Conservation (phyloP, 495 filamentous ascomycete genomes). For the Neurospora sp. region DNA sequence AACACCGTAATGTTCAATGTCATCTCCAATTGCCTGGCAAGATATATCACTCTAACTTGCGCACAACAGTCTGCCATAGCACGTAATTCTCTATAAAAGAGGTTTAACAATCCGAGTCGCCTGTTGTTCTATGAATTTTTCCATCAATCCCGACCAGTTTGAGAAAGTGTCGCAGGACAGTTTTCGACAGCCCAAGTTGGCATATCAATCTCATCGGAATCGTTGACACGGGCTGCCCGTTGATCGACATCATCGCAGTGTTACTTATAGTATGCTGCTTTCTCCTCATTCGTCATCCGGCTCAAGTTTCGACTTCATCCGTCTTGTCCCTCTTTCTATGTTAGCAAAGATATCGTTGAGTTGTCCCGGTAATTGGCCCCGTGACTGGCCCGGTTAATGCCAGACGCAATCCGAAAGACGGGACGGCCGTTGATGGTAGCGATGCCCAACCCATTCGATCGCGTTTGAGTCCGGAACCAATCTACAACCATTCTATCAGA, state of each 20-base stretch:
- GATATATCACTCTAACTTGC: neutral
- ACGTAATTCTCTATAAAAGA: neutral
- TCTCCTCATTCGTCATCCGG: conserved; percentile 9
- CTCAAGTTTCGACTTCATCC: conserved; percentile 17
- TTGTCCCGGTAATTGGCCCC: conserved; percentile 1
- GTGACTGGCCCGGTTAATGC: conserved; percentile 16
- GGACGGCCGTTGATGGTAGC: conserved; percentile 19
- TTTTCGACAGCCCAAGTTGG: neutral
- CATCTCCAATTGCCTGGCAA: neutral
- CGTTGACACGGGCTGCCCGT: neutral
- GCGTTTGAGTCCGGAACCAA: conserved; percentile 1
- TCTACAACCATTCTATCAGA: conserved; percentile 22
- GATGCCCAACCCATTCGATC: conserved; percentile 12
- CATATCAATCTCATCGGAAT: neutral
- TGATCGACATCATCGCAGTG: neutral
- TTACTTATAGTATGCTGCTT: neutral
- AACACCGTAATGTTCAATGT: neutral
- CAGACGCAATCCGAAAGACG: conserved; percentile 9
- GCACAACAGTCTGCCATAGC: neutral
- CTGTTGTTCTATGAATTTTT: neutral
- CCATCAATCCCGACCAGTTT: neutral
- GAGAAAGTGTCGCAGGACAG: neutral
- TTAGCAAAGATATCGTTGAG: conserved; percentile 3
- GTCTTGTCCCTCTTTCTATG: conserved; percentile 11
- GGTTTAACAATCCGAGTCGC: neutral